Percentiles rank a stretch among this genome's conserved stretches.
Conservation (phyloP, 202 grass and related monocot genomes). For the Zoysia matrella region DNA sequence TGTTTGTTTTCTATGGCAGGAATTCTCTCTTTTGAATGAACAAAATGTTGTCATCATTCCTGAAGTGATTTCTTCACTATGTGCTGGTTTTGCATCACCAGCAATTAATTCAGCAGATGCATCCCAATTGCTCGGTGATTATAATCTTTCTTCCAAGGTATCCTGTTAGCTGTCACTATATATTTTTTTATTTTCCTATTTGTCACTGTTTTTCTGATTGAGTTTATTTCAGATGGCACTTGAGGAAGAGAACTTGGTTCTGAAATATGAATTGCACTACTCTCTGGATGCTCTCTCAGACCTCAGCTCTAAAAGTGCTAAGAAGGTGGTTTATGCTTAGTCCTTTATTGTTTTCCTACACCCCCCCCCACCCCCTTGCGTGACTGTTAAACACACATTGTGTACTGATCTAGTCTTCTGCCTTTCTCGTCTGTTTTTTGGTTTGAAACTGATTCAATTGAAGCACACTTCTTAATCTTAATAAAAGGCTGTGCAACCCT, state of each 20-base stretch:
- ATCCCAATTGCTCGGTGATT: constrained; percentile 40
- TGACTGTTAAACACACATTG: background rate
- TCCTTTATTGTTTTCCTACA: constrained; percentile 37
- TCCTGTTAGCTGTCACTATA: constrained; percentile 12
- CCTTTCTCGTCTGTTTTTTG: constrained; percentile 11
- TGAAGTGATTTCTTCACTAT: constrained; percentile 82
- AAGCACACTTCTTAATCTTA: too few species aligned
- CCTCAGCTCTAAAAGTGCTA: constrained; percentile 56
- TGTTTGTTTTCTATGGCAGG: constrained; percentile 55
- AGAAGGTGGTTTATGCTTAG: constrained; percentile 48
- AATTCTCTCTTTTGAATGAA: constrained; percentile 72
- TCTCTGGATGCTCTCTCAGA: constrained; percentile 82
- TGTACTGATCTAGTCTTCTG: background rate
- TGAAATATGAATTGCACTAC: constrained; percentile 60
- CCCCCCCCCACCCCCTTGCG: background rate
- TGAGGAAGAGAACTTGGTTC: constrained; percentile 51
- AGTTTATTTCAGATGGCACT: constrained; percentile 50
- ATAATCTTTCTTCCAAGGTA: constrained; percentile 56
- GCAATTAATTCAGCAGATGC: constrained; percentile 55
- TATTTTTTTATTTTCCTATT: constrained; percentile 28
- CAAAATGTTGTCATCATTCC: constrained; percentile 74
- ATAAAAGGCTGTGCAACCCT: background rate
- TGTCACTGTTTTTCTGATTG: constrained; percentile 34
- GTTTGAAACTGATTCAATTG: background rate
- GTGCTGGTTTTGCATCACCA: constrained; percentile 66